A percentile compares a stretch with the other conserved stretches of the same genome.
These are phyloP conservation scores for Actinomortierella ambigua DNA, from an alignment of 371 early-diverging fungal genomes.

Conservation along the genomic window DNA sequence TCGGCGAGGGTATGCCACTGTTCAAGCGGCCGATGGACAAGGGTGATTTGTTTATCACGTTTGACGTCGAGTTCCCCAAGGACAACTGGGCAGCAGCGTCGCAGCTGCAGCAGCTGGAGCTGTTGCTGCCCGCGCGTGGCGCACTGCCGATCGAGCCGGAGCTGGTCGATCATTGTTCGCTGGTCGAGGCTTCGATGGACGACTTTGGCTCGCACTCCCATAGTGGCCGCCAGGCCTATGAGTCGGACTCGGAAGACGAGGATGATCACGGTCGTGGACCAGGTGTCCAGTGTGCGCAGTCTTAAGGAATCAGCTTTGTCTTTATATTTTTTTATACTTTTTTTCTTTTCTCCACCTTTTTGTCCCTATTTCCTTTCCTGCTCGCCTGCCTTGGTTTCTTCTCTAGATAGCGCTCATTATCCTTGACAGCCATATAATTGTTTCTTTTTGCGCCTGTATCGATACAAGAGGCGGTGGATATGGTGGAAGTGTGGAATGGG, in stretches of 20 bases:
- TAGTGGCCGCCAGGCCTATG: slow-evolving; percentile 50
- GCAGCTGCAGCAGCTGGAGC: slow-evolving; percentile 50
- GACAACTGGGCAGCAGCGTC: slow-evolving; percentile 69
- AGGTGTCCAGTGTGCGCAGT: slow-evolving; percentile 94
- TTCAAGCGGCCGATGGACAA: slow-evolving; percentile 85
- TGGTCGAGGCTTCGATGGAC: slow-evolving; percentile 75
- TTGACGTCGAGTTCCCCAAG: slow-evolving; percentile 94
- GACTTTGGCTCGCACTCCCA: slow-evolving; percentile 70
- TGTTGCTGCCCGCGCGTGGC: slow-evolving; percentile 68
- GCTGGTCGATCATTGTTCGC: slow-evolving; percentile 63
- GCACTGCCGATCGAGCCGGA: slow-evolving; percentile 50
- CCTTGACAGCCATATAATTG: too few relatives aligned
- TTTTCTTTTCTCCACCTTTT: too few relatives aligned
- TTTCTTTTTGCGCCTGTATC: too few relatives aligned
- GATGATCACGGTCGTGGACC: slow-evolving; percentile 74
- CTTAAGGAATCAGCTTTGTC: slow-evolving; percentile 7
- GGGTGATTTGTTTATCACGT: slow-evolving; percentile 92
- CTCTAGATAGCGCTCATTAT: too few relatives aligned
- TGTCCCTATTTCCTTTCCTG: too few relatives aligned
- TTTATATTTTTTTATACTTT: too few relatives aligned
- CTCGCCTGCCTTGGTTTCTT: too few relatives aligned
- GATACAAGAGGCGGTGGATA: too few relatives aligned
- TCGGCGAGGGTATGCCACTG: slow-evolving; percentile 95
- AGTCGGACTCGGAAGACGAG: slow-evolving; percentile 61
- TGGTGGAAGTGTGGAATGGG: too few relatives aligned